phyloP scores from a whole-genome alignment of 1,139 yeast species.

The Geotrichum bryndzae region DNA sequence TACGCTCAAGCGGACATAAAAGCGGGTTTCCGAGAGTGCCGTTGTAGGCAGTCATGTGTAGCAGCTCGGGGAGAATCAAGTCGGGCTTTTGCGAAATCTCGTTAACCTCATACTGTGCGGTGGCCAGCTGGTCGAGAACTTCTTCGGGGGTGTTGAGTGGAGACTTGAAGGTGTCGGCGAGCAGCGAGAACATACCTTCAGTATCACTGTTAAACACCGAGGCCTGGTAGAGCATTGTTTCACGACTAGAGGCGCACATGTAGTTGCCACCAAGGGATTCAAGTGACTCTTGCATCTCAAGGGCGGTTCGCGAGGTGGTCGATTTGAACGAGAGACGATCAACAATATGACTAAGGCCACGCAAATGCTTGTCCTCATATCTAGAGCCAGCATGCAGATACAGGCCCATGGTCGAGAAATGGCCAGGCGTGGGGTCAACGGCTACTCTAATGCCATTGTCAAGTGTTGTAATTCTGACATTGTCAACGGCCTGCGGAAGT shows the following conservation, averaged over 20 bases:
- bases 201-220: conserved; percentile 84
- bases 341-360: conserved; percentile 75
- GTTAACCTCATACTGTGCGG: conserved; percentile 75
- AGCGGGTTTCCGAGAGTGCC: conserved; percentile 83
- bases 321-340: conserved; percentile 86
- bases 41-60: conserved; percentile 76
- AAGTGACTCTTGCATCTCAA: conserved; percentile 67
- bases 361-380: conserved; percentile 50
- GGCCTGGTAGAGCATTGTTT: conserved; percentile 87
- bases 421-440: conserved; percentile 83
- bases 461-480: conserved; percentile 37
- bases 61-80: conserved; percentile 73
- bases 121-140: conserved; percentile 61
- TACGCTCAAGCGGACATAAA: conserved; percentile 67
- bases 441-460: conserved; percentile 77
- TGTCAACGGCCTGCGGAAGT: not conserved
- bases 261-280: conserved; percentile 88
- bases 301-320: conserved; percentile 55
- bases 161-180: conserved; percentile 71
- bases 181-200: conserved; percentile 70
- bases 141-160: conserved; percentile 70
- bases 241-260: conserved; percentile 90
- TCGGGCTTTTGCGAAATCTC: conserved; percentile 87
- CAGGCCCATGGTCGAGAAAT: conserved; percentile 84
- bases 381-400: conserved; percentile 90